Base-by-base conservation (phyloP, 306 rosid species). In the Comarum palustre region DNA sequence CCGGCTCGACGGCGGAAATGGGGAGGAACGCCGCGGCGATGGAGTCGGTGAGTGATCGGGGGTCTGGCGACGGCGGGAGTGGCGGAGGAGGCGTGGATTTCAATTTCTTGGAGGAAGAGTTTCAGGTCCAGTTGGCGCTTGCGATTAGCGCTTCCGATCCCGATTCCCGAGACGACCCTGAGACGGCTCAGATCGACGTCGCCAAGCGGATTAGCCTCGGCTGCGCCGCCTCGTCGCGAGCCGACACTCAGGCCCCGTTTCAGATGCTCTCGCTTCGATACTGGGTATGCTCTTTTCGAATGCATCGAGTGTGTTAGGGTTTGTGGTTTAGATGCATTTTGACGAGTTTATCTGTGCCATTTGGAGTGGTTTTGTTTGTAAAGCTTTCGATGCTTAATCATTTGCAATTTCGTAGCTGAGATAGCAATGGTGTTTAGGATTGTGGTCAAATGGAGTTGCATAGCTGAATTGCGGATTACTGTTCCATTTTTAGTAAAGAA, bases 121-220 rank as follows among this genome's bases (percentile, higher is more conserved):
- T 85, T 87, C 97, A 95, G 92, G 87, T 95, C 70, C 97, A 95
- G 80, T 77, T 95, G 84, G 99, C 99, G 32, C 81, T 92, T n/a
- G 99, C 99, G 41, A 95, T 95, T 58, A 95, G 99, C 69, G 99
- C 90, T 41, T 91, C 99, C 24, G 96, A 92, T 87, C 86, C 96
- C 72, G 96, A 90, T 82, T 76, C 84, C 22, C 85, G 81, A 0
- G 88, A 83, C 45, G 90, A 85, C 38, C 87, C 95, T 6, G 99
- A 95, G 74, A 83, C 97, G 22, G 96, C 96, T 32, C 99, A 95
- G 97, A 95, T 95, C 96, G 93, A 95, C 77, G 97, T 97, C 19
- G 99, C 96, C 3, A 95, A 91, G 85, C 95, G 90, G 96, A 95
- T 95, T 85, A 95, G 99, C 85, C 92, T 95, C 59, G 96, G 97